Base-by-base conservation (phyloP, 352 stramenopile genomes). In the Pythium myriotylum region DNA sequence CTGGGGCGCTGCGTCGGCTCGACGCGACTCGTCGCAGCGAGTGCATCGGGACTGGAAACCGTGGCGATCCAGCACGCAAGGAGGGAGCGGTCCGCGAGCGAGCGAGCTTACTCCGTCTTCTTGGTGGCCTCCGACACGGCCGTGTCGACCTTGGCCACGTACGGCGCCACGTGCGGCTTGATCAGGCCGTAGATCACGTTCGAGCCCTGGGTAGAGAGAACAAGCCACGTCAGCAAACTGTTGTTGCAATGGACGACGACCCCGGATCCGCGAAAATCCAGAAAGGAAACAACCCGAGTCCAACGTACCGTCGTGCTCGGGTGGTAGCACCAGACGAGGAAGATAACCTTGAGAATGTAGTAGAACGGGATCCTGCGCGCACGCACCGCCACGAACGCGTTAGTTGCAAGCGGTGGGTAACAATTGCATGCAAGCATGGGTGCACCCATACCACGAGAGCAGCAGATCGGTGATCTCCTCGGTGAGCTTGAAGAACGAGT, bases 401-500 rank as follows among this genome's bases (percentile, higher is more conserved):
- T n/a, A n/a, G n/a, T n/a, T n/a, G n/a, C n/a, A n/a, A n/a, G n/a
- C n/a, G n/a, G n/a, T n/a, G n/a, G n/a, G n/a, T n/a, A n/a, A n/a
- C n/a, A n/a, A n/a, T n/a, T n/a, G n/a, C n/a, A n/a, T n/a, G n/a
- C 29, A 10, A 35, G 10, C 29, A 35, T 35, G 29, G 29, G 39
- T 7, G 7, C 26, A 70, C 74, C 42, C n/a, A n/a, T 65, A 87
- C 81, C 86, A 93, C 42, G 81, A 89, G 29, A 95, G 68, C 23
- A 95, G n/a, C 13, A 92, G 60, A 64, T 95, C 82, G 32, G 84
- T 93, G 62, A 93, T 58, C 53, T 84, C 77, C 70, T 99, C 96
- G 17, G 97, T 95, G 52, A 99, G 88, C 63, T 92, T 98, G 72
- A 99, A 99, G 70, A 98, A 96, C 26, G 94, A 81, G 77, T 98